Percentiles rank a stretch among this genome's conserved stretches.
Evolutionary conservation across 768 basidiomycete species (phyloP).

Genomic region (Hemileccinum impolitum): DNA sequence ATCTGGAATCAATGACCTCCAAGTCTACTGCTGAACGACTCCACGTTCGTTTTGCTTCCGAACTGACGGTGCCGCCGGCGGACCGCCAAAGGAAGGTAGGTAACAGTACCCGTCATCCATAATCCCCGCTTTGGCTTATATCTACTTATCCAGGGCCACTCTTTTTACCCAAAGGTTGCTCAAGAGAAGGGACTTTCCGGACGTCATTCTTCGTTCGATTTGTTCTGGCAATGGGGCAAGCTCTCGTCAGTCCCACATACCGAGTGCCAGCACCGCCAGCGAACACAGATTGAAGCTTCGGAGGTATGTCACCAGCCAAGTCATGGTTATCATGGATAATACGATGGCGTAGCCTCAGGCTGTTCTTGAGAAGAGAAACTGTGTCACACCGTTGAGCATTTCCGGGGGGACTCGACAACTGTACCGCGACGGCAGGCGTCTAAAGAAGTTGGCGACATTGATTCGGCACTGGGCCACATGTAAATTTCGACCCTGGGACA

Average conservation of each 20-base stretch:
- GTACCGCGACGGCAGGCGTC: not conserved
- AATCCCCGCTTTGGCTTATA: too few species aligned
- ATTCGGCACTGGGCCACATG: not conserved
- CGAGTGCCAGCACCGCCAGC: not conserved
- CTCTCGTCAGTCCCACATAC: constrained; percentile 24
- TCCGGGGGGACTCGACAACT: not conserved
- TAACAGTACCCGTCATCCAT: too few species aligned
- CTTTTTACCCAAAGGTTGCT: constrained; percentile 41
- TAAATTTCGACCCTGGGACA: too few species aligned
- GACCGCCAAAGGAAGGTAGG: constrained; percentile 33
- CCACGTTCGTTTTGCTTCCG: constrained; percentile 33
- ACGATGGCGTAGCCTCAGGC: not conserved
- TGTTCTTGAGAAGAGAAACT: constrained; percentile 1
- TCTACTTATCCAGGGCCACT: constrained; percentile 15
- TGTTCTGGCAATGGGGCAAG: constrained; percentile 34
- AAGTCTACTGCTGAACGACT: constrained; percentile 9
- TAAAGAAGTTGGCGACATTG: not conserved
- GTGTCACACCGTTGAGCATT: not conserved
- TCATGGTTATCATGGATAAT: not conserved
- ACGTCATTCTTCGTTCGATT: constrained; percentile 34
- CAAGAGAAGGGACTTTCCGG: constrained; percentile 35
- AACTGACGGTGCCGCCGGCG: constrained; percentile 30
- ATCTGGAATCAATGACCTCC: constrained; percentile 23
- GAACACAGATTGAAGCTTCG: not conserved
- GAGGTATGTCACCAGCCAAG: constrained; percentile 7